Base-by-base conservation (phyloP, 495 filamentous ascomycete species). In the Aspergillus sparsus region DNA sequence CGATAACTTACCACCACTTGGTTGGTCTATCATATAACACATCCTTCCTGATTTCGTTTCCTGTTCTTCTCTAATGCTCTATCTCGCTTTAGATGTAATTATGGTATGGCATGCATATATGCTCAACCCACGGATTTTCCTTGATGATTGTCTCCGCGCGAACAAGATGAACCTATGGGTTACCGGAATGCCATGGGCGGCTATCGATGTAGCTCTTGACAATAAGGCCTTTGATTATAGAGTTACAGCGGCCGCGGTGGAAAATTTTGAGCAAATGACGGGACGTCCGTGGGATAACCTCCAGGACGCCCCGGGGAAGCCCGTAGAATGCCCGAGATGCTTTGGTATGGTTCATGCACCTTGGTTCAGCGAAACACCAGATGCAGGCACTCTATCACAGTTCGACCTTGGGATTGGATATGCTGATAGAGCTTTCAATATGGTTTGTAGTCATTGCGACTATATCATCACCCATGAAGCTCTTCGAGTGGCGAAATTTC, bases 71-170 rank as follows among this genome's bases (percentile, higher is more conserved):
- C 44, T 47, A 21, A 47, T 21, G 7, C 27, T 9, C 15, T 7
- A 6, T 47, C 5, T 21, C 16, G 5, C 32, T 18, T 2, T 65
- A 86, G 91, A 96, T 68, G 85, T 96, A 3, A 72, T 96, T 44
- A 91, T 96, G 89, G 89, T 95, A 0, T 93, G 89, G 90, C 91
- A 96, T 71, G 77, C 88, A 1, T 89, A 90, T 64, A 86, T 92
- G 85, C 82, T 96, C 6, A 94, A 93, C 62, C 91, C 91, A 2
- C 77, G 88, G 34, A 76, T 77, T 45, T 96, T 86, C 68, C 81
- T 91, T 6, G 91, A 95, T 64, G 91, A 95, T 66, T 87, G 87
- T 61, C 71, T 93, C 50, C 78, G 89, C 16, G 74, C 78, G 31
- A 84, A 82, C 1, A 71, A 86, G 39, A 76, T 80, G 60, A 63